Evolutionary conservation across 2,329 filamentous ascomycete species (phyloP).

Genomic region (Epichloe coenophiala): DNA sequence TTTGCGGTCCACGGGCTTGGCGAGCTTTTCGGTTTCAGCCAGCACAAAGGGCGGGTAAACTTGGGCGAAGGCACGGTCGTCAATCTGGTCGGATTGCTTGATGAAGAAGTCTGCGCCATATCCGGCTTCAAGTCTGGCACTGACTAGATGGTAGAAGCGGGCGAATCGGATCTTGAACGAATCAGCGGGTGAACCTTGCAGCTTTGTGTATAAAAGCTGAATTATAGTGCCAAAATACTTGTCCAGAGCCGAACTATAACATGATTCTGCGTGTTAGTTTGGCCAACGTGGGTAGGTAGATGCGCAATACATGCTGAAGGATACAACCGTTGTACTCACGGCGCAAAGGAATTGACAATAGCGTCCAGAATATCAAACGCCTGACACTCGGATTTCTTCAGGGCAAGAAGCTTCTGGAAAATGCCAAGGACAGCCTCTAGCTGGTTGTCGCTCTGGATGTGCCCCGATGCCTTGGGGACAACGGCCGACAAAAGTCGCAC

Average conservation of each 20-base stretch:
- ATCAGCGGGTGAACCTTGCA: slow-evolving; percentile 57
- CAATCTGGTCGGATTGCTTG: slow-evolving; percentile 66
- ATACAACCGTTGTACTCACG: slow-evolving; percentile 35
- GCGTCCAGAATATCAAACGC: slow-evolving; percentile 85
- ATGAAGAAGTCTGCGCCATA: slow-evolving; percentile 90
- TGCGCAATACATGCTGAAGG: background rate
- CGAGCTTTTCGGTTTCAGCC: slow-evolving; percentile 76
- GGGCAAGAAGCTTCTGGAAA: slow-evolving; percentile 77
- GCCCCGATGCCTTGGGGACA: slow-evolving; percentile 60
- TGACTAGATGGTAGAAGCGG: slow-evolving; percentile 87
- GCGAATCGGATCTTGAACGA: slow-evolving; percentile 78
- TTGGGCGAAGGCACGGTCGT: slow-evolving; percentile 65
- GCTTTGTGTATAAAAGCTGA: slow-evolving; percentile 65
- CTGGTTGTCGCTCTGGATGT: slow-evolving; percentile 67
- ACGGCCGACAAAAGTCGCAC: slow-evolving; percentile 74
- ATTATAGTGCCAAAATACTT: slow-evolving; percentile 70
- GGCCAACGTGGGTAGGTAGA: too few relatives aligned
- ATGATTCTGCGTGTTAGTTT: background rate
- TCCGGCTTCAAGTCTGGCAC: slow-evolving; percentile 63
- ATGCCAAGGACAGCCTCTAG: slow-evolving; percentile 83
- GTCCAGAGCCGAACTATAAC: slow-evolving; percentile 46
- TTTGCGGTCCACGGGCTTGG: slow-evolving; percentile 81
- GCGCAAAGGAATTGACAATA: slow-evolving; percentile 58
- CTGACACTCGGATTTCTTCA: slow-evolving; percentile 72
- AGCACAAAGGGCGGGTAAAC: slow-evolving; percentile 83